Conservation (phyloP, 139 green algal genomes). For the Bryopsis sp. region DNA sequence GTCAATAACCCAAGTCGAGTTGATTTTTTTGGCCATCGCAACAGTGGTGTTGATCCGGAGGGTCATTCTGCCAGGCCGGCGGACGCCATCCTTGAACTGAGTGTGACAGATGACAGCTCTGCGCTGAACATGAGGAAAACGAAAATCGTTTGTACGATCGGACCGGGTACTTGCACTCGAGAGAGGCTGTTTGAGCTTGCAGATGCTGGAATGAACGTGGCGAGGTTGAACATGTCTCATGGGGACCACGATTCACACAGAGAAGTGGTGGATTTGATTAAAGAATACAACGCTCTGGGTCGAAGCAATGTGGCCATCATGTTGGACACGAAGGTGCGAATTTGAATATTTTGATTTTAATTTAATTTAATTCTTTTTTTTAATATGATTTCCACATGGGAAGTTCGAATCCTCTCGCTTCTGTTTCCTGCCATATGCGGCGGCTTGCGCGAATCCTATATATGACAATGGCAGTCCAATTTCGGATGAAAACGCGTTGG, state of each 20-base stretch:
- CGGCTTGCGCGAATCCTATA: no score
- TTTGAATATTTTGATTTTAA: no score
- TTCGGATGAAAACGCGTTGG: no score
- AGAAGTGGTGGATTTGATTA: slow-evolving; percentile 62
- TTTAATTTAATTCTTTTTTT: no score
- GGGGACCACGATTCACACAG: slow-evolving; percentile 61
- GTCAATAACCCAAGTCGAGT: no score
- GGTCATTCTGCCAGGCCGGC: no score
- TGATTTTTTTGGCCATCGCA: no score
- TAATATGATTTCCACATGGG: no score
- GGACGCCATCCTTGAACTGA: no score
- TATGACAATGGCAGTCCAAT: no score
- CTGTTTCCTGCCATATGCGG: background rate
- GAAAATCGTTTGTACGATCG: slow-evolving; percentile 71
- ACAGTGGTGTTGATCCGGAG: no score
- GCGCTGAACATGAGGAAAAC: slow-evolving; percentile 35
- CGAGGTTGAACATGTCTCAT: slow-evolving; percentile 73
- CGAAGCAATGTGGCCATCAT: slow-evolving; percentile 52
- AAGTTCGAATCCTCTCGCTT: background rate
- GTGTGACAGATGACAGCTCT: no score
- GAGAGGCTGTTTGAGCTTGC: slow-evolving; percentile 58
- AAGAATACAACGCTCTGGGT: slow-evolving; percentile 60
- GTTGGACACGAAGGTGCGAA: slow-evolving; percentile 65
- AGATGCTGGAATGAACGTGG: slow-evolving; percentile 63
- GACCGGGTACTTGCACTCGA: slow-evolving; percentile 43